Base-by-base conservation (phyloP, 345 rosid genomes). In the Crucihimalaya himalaica region DNA sequence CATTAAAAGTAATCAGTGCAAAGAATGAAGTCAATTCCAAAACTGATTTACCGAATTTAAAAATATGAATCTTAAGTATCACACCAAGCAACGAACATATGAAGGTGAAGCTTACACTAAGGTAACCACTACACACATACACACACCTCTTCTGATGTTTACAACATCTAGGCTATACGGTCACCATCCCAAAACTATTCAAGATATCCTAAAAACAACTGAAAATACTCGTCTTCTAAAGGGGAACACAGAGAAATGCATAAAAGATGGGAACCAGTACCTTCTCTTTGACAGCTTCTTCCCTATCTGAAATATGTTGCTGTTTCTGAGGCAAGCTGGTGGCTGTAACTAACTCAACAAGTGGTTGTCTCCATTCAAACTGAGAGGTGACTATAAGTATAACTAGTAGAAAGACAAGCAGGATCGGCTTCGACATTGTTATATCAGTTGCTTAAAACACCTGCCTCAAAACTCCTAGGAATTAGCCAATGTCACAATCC, bases 341-440 rank as follows among this genome's bases (percentile, higher is more conserved):
- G 12, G 78, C 48, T 5, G 77, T 37, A 47, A 86, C 97, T 51
- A 80, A 58, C 52, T 93, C 97, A 70, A 88, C 85, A 66, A 90
- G 87, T n/a, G 80, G 93, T 79, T 90, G 97, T 54, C 89, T 88
- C 98, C 98, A 93, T 80, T 93, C 98, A 64, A 93, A 93, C 73
- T 90, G 98, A 60, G 97, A 93, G 57, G 98, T 90, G 21, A 93
- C 86, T 37, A 93, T 84, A 59, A 90, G 88, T 77, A 87, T 62
- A 27, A 93, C 68, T 56, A 90, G 75, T 28, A 93, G 75, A 80
- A 81, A 90, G 25, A 87, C 96, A 0, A 93, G 89, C 39, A 93
- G 21, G 82, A 88, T 79, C 14, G 92, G 93, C 74, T 90, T 89
- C 46, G 97, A 84, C 93, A 93, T 93, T 28, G 45, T 70, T 19